Conservation (phyloP, 2,329 filamentous ascomycete genomes). For the Claviceps sp. region DNA sequence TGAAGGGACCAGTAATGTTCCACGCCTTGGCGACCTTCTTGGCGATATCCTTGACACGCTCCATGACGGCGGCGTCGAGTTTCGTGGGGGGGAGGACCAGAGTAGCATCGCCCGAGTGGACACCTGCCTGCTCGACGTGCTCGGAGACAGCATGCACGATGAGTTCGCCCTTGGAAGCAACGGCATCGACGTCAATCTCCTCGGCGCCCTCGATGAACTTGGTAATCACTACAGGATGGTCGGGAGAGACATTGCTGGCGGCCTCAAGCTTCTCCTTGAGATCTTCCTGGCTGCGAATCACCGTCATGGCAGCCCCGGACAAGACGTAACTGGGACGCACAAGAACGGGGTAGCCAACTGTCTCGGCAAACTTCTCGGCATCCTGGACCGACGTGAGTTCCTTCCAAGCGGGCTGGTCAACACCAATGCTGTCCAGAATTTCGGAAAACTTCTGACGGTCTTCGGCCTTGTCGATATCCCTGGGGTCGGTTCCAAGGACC, state of each 20-base stretch:
- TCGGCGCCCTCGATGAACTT: constrained; percentile 96
- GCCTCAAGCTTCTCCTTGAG: constrained; percentile 91
- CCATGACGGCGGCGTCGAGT: constrained; percentile 65
- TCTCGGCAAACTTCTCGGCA: constrained; percentile 73
- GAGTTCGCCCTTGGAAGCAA: constrained; percentile 74
- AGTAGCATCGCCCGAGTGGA: constrained; percentile 95
- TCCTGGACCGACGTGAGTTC: constrained; percentile 83
- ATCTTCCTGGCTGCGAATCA: constrained; percentile 77
- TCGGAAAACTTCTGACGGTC: constrained; percentile 97
- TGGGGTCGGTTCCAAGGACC: constrained; percentile 81
- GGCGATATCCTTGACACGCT: constrained; percentile 87
- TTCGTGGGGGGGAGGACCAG: constrained; percentile 77
- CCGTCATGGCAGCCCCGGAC: constrained; percentile 96
- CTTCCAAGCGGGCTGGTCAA: constrained; percentile 97
- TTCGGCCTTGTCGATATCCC: constrained; percentile 95
- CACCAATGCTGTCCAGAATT: constrained; percentile 89
- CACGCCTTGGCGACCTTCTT: constrained; percentile 93
- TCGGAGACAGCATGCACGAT: constrained; percentile 87
- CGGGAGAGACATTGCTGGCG: constrained; percentile 79
- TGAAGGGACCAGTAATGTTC: constrained; percentile 96
- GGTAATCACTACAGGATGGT: constrained; percentile 95
- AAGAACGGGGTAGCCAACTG: constrained; percentile 85
- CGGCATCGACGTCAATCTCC: constrained; percentile 93
- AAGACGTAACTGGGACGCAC: constrained; percentile 93
- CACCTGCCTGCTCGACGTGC: constrained; percentile 93